Conservation (phyloP, 2,329 filamentous ascomycete species). For the Chrysosporium keratinophilum region DNA sequence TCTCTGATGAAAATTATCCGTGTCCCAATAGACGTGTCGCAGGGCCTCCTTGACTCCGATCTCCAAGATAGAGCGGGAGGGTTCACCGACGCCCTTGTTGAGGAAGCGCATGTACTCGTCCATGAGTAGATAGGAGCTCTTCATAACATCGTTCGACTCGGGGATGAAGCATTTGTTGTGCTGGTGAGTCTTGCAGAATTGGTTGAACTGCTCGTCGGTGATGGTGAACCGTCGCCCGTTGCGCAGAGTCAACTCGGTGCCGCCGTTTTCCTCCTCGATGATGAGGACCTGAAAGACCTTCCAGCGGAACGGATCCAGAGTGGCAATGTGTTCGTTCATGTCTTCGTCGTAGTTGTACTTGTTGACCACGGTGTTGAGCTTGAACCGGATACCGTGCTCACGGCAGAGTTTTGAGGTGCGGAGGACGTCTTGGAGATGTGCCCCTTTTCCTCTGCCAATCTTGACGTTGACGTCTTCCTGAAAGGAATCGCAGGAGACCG, state of each 20-base stretch:
- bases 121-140: conserved; percentile 41
- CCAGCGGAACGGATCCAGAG: conserved; percentile 43
- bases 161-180: conserved; percentile 33
- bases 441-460: conserved; percentile 41
- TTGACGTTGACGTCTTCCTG: conserved; percentile 39
- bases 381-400: conserved; percentile 35
- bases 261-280: conserved; percentile 41
- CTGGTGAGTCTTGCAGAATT: conserved; percentile 32
- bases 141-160: conserved; percentile 43
- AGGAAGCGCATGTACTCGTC: conserved; percentile 44
- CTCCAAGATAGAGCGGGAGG: conserved; percentile 32
- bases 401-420: conserved; percentile 23
- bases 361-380: conserved; percentile 47
- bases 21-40: conserved; percentile 38
- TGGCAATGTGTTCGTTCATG: conserved; percentile 33
- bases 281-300: conserved; percentile 46
- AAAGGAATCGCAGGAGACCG: conserved; percentile 43
- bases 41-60: conserved; percentile 40
- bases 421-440: conserved; percentile 39
- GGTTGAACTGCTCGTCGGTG: conserved; percentile 37
- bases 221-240: conserved; percentile 32
- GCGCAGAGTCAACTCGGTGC: conserved; percentile 28
- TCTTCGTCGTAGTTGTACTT: conserved; percentile 41
- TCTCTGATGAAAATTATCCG: conserved; percentile 34
- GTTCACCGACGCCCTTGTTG: conserved; percentile 28